These are phyloP conservation scores for Protostelium mycophagum DNA, from an alignment of 78 protist genomes.

Conservation along the genomic window DNA sequence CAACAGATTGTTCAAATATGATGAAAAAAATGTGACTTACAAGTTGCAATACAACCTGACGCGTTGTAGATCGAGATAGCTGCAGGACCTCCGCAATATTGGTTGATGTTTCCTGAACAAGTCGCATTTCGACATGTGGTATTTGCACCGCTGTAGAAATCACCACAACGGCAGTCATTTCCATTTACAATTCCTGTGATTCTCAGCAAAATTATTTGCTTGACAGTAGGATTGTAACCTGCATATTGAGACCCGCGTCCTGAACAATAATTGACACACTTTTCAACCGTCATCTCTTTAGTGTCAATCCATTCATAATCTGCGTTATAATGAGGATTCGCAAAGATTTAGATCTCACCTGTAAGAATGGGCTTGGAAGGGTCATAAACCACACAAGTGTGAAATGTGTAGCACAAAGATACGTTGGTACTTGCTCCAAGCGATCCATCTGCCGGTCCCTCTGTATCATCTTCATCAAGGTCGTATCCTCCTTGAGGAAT, in stretches of 20 bases:
- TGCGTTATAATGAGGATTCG: not conserved
- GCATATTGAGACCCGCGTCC: not conserved
- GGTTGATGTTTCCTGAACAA: not conserved
- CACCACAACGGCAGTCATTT: not conserved
- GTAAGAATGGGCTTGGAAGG: not conserved
- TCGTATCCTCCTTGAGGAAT: too few relatives aligned
- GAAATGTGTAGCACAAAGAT: too few relatives aligned
- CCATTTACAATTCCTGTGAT: not conserved
- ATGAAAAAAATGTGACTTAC: not conserved
- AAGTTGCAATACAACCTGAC: not conserved
- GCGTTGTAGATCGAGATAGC: not conserved
- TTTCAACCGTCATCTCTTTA: not conserved
- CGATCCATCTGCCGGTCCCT: too few relatives aligned
- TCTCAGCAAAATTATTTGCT: too few relatives aligned
- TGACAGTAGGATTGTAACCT: too few relatives aligned
- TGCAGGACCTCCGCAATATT: not conserved
- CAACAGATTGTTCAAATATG: not conserved
- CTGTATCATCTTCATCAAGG: too few relatives aligned
- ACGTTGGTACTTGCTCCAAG: too few relatives aligned
- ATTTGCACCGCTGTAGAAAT: not conserved
- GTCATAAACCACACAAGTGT: too few relatives aligned
- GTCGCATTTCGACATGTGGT: not conserved
- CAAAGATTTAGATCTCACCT: not conserved
- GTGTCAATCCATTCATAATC: not conserved
- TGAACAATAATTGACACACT: not conserved